These are phyloP conservation scores for Globisporangium paddicum DNA, from an alignment of 352 stramenopile genomes.

Conservation along the genomic window DNA sequence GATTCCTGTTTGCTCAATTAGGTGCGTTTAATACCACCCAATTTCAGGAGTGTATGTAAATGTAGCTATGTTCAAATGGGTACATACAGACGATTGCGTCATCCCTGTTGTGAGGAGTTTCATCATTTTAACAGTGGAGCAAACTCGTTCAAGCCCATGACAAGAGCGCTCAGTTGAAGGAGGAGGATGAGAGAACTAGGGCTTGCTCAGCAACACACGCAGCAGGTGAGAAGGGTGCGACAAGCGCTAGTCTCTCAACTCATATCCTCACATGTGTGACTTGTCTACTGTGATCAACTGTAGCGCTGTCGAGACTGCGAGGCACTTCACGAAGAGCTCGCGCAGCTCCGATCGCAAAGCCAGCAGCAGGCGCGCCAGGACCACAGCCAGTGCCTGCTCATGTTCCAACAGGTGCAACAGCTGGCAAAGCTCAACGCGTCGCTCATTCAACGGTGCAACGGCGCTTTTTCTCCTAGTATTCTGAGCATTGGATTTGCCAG, in stretches of 20 bases:
- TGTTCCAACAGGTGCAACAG: slow-evolving; percentile 44
- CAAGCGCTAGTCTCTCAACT: background rate
- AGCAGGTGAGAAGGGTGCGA: too few species aligned
- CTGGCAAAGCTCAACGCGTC: slow-evolving; percentile 33
- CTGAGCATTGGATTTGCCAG: background rate
- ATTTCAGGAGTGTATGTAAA: background rate
- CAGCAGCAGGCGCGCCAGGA: slow-evolving; percentile 24
- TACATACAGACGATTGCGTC: background rate
- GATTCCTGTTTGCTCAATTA: too few species aligned
- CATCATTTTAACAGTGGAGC: background rate
- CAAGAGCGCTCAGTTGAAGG: too few species aligned
- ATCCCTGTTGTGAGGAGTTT: background rate
- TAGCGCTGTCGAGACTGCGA: slow-evolving; percentile 16
- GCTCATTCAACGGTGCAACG: slow-evolving; percentile 2
- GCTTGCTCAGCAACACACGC: too few species aligned
- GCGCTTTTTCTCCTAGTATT: background rate
- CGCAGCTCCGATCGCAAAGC: slow-evolving; percentile 12
- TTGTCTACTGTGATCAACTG: background rate
- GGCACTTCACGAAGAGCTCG: slow-evolving; percentile 15
- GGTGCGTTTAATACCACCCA: too few species aligned
- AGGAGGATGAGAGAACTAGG: too few species aligned
- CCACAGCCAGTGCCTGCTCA: slow-evolving; percentile 29
- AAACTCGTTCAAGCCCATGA: too few species aligned
- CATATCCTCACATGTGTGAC: background rate
- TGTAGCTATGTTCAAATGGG: background rate